Evolutionary conservation across 176 grass and related monocot genomes (phyloP).

Genomic region (Musa beccarii): DNA sequence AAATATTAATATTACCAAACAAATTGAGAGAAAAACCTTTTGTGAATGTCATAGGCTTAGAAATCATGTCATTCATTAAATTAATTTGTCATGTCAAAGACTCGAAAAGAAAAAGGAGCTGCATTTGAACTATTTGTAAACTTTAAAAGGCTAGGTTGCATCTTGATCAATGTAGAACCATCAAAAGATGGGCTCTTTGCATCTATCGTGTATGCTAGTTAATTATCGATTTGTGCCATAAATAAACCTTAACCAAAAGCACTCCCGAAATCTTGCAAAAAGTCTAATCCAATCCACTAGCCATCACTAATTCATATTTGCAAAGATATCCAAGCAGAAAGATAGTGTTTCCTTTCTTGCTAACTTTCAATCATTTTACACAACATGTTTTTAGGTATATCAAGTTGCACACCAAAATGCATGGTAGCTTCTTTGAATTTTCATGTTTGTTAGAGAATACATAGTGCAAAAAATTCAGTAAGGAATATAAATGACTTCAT

Average conservation of each 20-base stretch:
- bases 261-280: background rate
- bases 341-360: background rate
- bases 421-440: no score
- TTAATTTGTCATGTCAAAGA: background rate
- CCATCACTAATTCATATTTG: background rate
- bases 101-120: no score
- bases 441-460: no score
- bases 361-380: background rate
- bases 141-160: no score
- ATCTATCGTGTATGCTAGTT: background rate
- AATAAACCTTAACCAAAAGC: background rate
- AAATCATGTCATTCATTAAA: background rate
- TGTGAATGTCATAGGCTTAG: background rate
- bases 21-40: background rate
- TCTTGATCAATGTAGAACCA: background rate
- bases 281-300: background rate
- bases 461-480: no score
- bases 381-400: background rate
- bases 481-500: no score
- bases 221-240: background rate
- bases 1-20: background rate
- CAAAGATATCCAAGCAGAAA: background rate
- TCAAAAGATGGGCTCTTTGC: background rate
- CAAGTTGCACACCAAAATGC: background rate
- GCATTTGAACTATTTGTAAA: no score